Conservation (phyloP, 2,329 filamentous ascomycete genomes). For the Verticillium alfalfae region DNA sequence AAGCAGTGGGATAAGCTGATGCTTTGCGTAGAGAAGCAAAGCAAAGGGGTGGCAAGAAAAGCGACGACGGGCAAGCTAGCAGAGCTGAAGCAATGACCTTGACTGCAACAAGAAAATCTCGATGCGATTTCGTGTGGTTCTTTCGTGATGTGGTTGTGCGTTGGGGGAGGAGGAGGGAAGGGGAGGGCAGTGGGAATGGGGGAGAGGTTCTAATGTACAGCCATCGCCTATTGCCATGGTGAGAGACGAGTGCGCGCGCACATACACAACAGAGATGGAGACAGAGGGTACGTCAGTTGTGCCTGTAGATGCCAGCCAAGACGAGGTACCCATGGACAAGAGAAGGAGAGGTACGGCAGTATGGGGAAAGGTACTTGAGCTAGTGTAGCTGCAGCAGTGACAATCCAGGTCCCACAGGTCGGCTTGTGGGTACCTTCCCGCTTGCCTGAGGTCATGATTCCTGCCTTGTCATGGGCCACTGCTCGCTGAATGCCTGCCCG, state of each 20-base stretch:
- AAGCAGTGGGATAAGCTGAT: slow-evolving; percentile 10
- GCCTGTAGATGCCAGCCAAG: neutral
- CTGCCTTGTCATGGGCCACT: too few species aligned
- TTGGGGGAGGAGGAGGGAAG: slow-evolving; percentile 30
- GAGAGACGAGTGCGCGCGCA: neutral
- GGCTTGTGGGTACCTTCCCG: neutral
- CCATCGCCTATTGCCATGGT: neutral
- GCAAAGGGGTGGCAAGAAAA: slow-evolving; percentile 15
- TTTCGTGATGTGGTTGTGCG: slow-evolving; percentile 44
- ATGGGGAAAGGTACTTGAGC: neutral
- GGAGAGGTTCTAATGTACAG: slow-evolving; percentile 5
- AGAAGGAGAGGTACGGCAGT: neutral
- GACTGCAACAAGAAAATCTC: slow-evolving; percentile 58
- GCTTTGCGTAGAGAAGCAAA: slow-evolving; percentile 18
- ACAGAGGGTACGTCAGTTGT: neutral
- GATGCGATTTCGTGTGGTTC: slow-evolving; percentile 37
- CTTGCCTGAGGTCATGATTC: neutral
- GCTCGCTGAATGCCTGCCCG: neutral
- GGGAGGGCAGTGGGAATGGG: slow-evolving; percentile 28
- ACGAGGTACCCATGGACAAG: neutral
- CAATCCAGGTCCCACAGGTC: neutral
- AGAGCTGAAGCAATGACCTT: slow-evolving; percentile 52
- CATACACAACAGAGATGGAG: neutral
- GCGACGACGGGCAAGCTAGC: slow-evolving; percentile 29
- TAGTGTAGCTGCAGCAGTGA: neutral